Conservation (phyloP, 2,329 filamentous ascomycete genomes). For the Boeremia lycopersici region DNA sequence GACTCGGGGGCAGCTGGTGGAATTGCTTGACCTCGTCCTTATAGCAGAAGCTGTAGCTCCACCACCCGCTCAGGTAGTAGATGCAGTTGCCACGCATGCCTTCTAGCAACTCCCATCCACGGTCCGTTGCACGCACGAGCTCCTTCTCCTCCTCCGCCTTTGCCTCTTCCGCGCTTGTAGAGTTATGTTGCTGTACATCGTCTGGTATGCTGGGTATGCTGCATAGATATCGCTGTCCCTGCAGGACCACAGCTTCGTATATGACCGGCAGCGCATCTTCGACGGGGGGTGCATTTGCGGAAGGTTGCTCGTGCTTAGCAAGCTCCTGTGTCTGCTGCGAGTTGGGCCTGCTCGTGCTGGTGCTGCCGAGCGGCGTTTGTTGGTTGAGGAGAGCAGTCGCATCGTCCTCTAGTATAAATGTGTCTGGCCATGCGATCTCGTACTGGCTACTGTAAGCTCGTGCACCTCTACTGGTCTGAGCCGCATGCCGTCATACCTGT, state of each 20-base stretch:
- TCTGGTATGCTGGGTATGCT: conserved; percentile 74
- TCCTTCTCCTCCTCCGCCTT: conserved; percentile 81
- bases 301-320: conserved; percentile 36
- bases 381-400: conserved; percentile 65
- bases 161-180: conserved; percentile 69
- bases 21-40: conserved; percentile 87
- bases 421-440: conserved; percentile 76
- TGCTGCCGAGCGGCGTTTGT: conserved; percentile 27
- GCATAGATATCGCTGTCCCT: conserved; percentile 78
- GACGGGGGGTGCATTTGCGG: conserved; percentile 18
- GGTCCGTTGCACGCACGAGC: conserved; percentile 74
- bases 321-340: conserved; percentile 46
- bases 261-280: conserved; percentile 42
- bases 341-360: conserved; percentile 33
- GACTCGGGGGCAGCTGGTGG: conserved; percentile 76
- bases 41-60: conserved; percentile 96
- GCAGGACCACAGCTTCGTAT: conserved; percentile 78
- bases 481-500: conserved; percentile 63
- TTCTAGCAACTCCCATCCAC: conserved; percentile 79
- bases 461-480: neutral
- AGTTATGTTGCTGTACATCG: conserved; percentile 59
- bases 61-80: conserved; percentile 87
- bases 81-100: conserved; percentile 81
- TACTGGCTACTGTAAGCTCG: conserved; percentile 61
- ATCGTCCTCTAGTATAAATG: conserved; percentile 72